Base-by-base conservation (phyloP, 495 filamentous ascomycete species). In the Opeltia flavorubescens region DNA sequence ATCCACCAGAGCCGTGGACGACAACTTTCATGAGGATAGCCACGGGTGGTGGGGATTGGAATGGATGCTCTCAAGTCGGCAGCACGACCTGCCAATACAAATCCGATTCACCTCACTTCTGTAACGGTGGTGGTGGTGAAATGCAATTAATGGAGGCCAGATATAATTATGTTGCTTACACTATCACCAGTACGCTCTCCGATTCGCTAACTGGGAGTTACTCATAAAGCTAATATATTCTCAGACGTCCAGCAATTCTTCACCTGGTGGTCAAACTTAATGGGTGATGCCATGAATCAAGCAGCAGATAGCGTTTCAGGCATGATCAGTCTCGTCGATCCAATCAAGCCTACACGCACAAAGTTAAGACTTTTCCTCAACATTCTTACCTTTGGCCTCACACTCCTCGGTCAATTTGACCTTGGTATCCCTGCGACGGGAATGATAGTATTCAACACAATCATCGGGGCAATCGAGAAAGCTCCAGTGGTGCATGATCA, bases 1-100 rank as follows among this genome's bases (percentile, higher is more conserved):
- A 38, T 20, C 20, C 20, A 15, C 31, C 44, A 4, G 45, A 48
- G 23, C 45, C 45, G 4, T 48, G 45, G 45, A 48, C 45, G 29
- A 28, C 15, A 23, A 48, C 45, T 5, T 48, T 48, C 45, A 11
- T 48, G 35, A 25, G 45, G 13, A 35, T 35, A 5, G 23, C 45
- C 9, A 30, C 17, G 17, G 34, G 33, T 3, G 33, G 34, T n/a
- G 29, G 29, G 18, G 33, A 15, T 7, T 26, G 4, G 35, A 24
- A 39, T 28, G 38, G 17, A 6, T 48, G 45, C 35, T 39, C 35
- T 25, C 13, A 39, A 13, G 25, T 48, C 7, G 33, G 20, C 11
- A 28, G 17, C 21, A 27, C 31, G 5, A 26, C 21, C n/a, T 48
- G 45, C 34, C 35, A 24, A 9, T 39, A 26, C 15, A 39, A 27